These are phyloP conservation scores for Tulasnella sp. DNA, from an alignment of 768 basidiomycete genomes.

Conservation along the genomic window DNA sequence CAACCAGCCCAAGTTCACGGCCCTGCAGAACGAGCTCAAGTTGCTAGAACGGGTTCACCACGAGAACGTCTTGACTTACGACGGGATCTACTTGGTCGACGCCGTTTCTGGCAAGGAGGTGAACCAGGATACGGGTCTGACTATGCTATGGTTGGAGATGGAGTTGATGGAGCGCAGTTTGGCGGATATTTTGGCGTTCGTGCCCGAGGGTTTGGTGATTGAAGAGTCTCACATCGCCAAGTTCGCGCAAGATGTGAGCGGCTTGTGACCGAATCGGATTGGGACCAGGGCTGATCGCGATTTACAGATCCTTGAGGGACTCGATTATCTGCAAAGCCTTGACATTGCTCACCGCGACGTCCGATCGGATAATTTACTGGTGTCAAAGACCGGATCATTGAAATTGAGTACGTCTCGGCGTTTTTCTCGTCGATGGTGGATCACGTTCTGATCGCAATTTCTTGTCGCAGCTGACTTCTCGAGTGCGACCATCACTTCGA, in stretches of 20 bases:
- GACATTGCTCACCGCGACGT: constrained; percentile 74
- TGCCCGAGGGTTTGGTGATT: constrained; percentile 42
- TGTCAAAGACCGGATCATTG: constrained; percentile 56
- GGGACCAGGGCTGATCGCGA: not conserved
- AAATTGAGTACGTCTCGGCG: constrained; percentile 49
- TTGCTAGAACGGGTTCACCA: constrained; percentile 48
- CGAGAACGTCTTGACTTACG: constrained; percentile 49
- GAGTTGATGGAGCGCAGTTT: constrained; percentile 82
- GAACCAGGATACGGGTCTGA: constrained; percentile 31
- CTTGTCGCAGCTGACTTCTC: constrained; percentile 60
- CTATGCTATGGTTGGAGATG: constrained; percentile 76
- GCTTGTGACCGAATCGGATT: not conserved
- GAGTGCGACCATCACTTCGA: constrained; percentile 43
- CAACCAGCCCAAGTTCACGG: constrained; percentile 38
- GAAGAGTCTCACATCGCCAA: constrained; percentile 60
- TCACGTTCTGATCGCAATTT: not conserved
- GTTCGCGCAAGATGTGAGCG: constrained; percentile 65
- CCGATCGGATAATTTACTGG: constrained; percentile 69
- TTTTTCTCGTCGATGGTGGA: not conserved
- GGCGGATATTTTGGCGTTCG: constrained; percentile 61
- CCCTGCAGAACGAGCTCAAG: constrained; percentile 48
- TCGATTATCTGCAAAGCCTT: constrained; percentile 52
- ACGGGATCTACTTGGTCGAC: constrained; percentile 31
- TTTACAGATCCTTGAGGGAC: constrained; percentile 46
- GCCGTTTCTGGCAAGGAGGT: constrained; percentile 48